These are phyloP conservation scores for Leptodermis oblonga DNA, from an alignment of 257 asterid genomes.

Conservation along the genomic window DNA sequence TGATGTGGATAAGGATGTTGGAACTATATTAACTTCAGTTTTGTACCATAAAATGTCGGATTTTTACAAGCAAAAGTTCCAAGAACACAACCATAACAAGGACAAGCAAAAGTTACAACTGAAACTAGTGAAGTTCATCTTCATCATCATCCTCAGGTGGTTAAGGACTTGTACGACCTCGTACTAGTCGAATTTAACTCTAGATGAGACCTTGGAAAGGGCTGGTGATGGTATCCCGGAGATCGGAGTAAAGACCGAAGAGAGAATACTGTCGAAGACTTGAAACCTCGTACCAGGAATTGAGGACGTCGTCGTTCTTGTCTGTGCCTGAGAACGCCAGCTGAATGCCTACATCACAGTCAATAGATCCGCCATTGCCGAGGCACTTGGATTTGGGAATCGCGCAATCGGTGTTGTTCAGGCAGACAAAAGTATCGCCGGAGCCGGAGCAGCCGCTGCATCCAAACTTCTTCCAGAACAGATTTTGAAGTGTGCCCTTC, in stretches of 20 bases:
- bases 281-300: conserved; percentile 87
- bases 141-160: not conserved
- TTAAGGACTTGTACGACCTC: not conserved
- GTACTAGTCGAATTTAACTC: conserved; percentile 2
- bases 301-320: conserved; percentile 59
- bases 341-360: conserved; percentile 66
- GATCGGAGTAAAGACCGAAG: conserved; percentile 48
- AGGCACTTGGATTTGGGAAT: conserved; percentile 49
- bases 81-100: not conserved
- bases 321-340: conserved; percentile 85
- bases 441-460: conserved; percentile 55
- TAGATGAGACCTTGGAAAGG: conserved; percentile 56
- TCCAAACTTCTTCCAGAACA: conserved; percentile 83
- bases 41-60: too few species aligned
- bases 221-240: conserved; percentile 45
- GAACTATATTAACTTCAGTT: not conserved
- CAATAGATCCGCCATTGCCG: conserved; percentile 52
- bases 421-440: conserved; percentile 54
- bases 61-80: not conserved
- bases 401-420: conserved; percentile 81
- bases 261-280: conserved; percentile 83
- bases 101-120: too few species aligned
- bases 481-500: conserved; percentile 67
- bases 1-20: too few species aligned
- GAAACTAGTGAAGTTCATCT: too few species aligned